Evolutionary conservation across 75 land plant species (phyloP).

Genomic region (Picea sitchensis): DNA sequence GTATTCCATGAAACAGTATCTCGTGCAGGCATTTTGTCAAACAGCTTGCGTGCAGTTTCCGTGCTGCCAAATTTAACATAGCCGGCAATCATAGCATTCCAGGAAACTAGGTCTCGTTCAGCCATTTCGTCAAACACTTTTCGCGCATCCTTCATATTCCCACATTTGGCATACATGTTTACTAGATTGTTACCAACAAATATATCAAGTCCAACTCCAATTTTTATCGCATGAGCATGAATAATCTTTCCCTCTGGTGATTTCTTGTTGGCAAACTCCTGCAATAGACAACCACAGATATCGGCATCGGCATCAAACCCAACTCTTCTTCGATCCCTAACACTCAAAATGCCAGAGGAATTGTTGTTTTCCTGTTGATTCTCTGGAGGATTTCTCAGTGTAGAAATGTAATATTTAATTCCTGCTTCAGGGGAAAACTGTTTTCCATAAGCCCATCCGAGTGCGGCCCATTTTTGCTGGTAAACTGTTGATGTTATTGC

Average conservation of each 20-base stretch:
- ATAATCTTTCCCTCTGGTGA: slow-evolving; percentile 27
- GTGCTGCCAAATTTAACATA: slow-evolving; percentile 36
- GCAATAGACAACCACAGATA: neutral
- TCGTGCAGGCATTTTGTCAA: slow-evolving; percentile 43
- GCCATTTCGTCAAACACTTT: slow-evolving; percentile 42
- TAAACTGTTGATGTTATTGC: neutral
- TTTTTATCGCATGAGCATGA: slow-evolving; percentile 38
- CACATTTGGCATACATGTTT: slow-evolving; percentile 42
- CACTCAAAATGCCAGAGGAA: neutral
- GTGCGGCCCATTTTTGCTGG: neutral
- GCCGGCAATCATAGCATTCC: slow-evolving; percentile 54
- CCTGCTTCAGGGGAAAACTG: neutral
- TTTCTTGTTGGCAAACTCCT: slow-evolving; percentile 5
- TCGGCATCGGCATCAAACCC: neutral
- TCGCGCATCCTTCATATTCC: slow-evolving; percentile 33
- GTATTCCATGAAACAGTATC: slow-evolving; percentile 56
- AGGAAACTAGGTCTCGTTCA: slow-evolving; percentile 41
- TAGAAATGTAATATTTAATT: neutral
- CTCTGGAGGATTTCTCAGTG: neutral
- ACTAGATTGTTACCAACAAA: slow-evolving; percentile 47
- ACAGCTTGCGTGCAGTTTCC: slow-evolving; percentile 37
- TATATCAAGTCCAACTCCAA: slow-evolving; percentile 35
- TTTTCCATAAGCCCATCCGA: neutral
- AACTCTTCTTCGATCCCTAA: too few species aligned
- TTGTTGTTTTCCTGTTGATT: neutral